Conservation (phyloP, 1,284 basidiomycete species). For the Microbotryum silenes-acaulis region DNA sequence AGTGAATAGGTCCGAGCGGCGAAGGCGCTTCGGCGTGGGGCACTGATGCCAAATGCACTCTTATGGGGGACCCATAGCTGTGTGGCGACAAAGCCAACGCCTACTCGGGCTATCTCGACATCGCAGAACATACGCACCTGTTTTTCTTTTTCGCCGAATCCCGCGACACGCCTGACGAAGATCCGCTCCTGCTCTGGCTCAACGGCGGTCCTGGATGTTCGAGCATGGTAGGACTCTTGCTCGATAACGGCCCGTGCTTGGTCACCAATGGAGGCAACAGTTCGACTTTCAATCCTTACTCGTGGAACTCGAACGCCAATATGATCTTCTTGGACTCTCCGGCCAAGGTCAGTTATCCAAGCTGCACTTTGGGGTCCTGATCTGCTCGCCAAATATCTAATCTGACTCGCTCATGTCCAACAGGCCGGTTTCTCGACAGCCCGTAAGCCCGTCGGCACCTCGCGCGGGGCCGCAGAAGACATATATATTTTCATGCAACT, state of each 20-base stretch:
- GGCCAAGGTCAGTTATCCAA: too few relatives aligned
- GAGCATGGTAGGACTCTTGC: constrained; percentile 32
- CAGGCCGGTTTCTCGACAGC: constrained; percentile 77
- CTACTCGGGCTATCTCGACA: constrained; percentile 70
- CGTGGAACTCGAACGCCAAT: constrained; percentile 59
- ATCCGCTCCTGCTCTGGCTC: constrained; percentile 79
- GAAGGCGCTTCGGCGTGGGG: neutral
- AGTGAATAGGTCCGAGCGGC: neutral
- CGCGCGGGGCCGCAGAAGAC: constrained; percentile 68
- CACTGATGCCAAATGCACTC: neutral
- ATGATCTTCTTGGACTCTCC: constrained; percentile 77
- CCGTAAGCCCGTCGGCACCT: constrained; percentile 61
- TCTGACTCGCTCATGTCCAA: constrained; percentile 39
- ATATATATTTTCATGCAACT: constrained; percentile 72
- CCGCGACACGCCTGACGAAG: constrained; percentile 56
- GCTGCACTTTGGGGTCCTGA: too few relatives aligned
- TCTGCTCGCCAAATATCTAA: constrained; percentile 6
- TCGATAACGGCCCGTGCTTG: constrained; percentile 80
- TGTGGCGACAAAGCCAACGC: constrained; percentile 79
- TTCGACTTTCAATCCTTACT: constrained; percentile 63
- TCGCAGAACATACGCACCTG: constrained; percentile 72
- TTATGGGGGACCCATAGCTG: constrained; percentile 43
- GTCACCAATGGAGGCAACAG: constrained; percentile 60
- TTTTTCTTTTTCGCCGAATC: constrained; percentile 85
- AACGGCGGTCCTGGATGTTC: constrained; percentile 61